Base-by-base conservation (phyloP, 75 land plant genomes). In the Selaginella moellendorffii region DNA sequence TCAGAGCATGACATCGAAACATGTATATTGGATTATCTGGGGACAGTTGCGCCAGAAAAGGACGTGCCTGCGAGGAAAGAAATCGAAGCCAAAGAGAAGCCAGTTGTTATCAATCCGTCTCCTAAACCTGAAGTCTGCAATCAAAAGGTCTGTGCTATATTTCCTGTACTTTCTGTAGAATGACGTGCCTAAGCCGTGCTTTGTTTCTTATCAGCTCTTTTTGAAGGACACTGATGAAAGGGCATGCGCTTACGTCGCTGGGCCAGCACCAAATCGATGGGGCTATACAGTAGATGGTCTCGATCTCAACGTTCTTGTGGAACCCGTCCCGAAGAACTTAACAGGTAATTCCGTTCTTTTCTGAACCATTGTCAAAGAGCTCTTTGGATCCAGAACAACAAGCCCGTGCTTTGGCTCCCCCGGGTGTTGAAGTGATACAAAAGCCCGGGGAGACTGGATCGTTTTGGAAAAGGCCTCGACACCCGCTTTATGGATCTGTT, bases 171-270 rank as follows among this genome's bases (percentile, higher is more conserved):
- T 56, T n/a, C 23, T 14, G 21, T 29, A 0, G 63, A 28, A 24
- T n/a, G 24, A 27, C 14, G 36, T 59, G 46, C 63, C n/a, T 67
- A 29, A 30, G 51, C 51, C 51, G 51, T 18, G 51, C 10, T 18
- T 10, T 46, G 10, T n/a, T 18, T 46, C 19, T 56, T 70, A 46
- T 29, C 79, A 95, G 99, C 84, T 95, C 22, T 81, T 76, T 63
- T 73, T 95, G 54, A 86, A 90, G 72, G 99, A 95, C 67, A 95
- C 99, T 27, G 99, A 95, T 82, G 99, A 95, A 68, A 78, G 99
- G 71, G 99, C 99, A 53, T 95, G 99, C 79, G 96, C 99, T 42
- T 95, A 95, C 62, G 80, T 95, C 61, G 88, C 99, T 64, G 99
- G 99, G 31, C 87, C 91, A 65, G 87, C 92, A 21, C 99, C 99